Evolutionary conservation across 192 early-diverging fungal genomes (phyloP), one percentile per base, ranked within the genome.

Genomic region (Martensiomyces pterosporus): DNA sequence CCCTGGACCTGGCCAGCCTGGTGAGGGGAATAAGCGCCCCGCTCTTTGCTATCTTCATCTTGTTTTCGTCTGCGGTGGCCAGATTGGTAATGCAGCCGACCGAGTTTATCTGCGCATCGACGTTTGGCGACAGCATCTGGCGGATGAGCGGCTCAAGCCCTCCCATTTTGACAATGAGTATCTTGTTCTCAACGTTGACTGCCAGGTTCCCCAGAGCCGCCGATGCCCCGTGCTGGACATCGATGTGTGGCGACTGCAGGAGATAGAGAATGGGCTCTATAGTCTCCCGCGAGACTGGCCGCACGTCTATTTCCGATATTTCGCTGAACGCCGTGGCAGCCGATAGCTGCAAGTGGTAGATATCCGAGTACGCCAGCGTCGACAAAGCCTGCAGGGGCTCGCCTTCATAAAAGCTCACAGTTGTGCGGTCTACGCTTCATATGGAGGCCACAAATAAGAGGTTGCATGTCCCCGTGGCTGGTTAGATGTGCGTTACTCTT

Each of bases 1-100:
- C 91, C 24, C 81, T 80, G 14, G 89, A 90, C 33, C 77, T 72
- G 9, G 90, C 89, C 39, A 92, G 69, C 32, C 83, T 67, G 17
- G 82, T 83, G 52, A 94, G 55, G 25, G 84, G 79, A 18, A 83
- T 76, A 26, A 92, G 65, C 3, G 87, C 88, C 24, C 85, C 88
- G 33, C 87, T 88, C 56, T 85, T 87, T 49, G 91, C 87, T 60
- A 94, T 92, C 56, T 79, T 82, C 43, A 81, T 82, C 67, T 94
- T 94, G 77, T 92, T 94, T 39, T 87, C 90, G 43, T 93, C 90
- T 78, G 60, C 51, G 3, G 92, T 92, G 4, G 91, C 89, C 47
- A 94, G 79, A 42, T 94, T 94, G 0, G 92, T 94, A 52, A 94
- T 90, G 70, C 92, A 94, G 12, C 92, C 92, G 14, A 93, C 92